A percentile compares a stretch with the other conserved stretches of the same genome.
Conservation (phyloP, 345 rosid species). For the Anacardium occidentale region DNA sequence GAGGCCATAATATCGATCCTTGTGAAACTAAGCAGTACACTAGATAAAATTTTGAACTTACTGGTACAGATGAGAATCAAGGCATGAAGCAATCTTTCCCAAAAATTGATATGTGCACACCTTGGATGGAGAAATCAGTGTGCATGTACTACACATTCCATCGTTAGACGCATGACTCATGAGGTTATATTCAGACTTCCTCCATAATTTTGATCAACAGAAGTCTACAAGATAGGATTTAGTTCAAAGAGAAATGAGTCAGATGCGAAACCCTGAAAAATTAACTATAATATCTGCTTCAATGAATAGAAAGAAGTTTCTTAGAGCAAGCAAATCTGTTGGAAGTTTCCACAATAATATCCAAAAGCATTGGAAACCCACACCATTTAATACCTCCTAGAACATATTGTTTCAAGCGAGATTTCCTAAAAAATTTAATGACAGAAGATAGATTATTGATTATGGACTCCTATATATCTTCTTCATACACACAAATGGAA, state of each 20-base stretch:
- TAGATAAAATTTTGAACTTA: not conserved
- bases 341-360: not conserved
- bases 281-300: constrained; percentile 8
- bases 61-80: not conserved
- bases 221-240: constrained; percentile 40
- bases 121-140: constrained; percentile 1
- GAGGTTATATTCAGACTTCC: constrained; percentile 50
- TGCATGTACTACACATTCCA: not conserved
- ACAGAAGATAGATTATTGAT: not conserved
- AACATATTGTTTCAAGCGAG: not conserved
- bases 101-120: not conserved
- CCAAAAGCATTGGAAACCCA: not conserved
- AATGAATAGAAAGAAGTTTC: not conserved
- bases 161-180: constrained; percentile 10
- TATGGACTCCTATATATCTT: not conserved
- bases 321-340: not conserved
- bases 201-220: constrained; percentile 64
- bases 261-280: constrained; percentile 12
- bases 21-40: too few species aligned
- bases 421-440: not conserved
- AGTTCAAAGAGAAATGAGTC: constrained; percentile 14
- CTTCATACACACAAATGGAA: not conserved
- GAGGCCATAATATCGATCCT: too few species aligned
- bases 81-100: not conserved
- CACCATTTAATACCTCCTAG: not conserved